phyloP scores from a whole-genome alignment of 768 basidiomycete genomes.

The Kwoniella europaea region DNA sequence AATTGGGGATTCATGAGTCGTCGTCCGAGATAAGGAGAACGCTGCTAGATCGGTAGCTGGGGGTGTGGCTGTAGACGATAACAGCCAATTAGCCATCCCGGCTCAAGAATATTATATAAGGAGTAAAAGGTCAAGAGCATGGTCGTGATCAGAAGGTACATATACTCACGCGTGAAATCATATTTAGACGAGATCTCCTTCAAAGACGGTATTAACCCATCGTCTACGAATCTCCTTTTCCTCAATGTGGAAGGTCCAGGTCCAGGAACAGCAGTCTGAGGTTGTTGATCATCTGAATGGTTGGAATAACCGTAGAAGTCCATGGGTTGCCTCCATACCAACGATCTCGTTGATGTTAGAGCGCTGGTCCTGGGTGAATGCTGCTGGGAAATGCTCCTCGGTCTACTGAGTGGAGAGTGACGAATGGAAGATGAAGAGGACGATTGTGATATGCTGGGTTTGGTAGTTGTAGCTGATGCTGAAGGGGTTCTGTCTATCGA shows the following conservation, averaged over 20 bases:
- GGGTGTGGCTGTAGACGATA: constrained; percentile 10
- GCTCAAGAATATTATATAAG: too few species aligned
- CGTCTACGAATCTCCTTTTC: constrained; percentile 26
- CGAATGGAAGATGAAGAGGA: background rate
- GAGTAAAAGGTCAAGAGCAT: background rate
- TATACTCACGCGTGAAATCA: constrained; percentile 29
- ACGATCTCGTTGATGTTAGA: constrained; percentile 12
- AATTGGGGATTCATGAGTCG: background rate
- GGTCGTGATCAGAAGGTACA: background rate
- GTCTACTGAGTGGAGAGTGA: constrained; percentile 7
- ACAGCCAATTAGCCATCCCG: background rate
- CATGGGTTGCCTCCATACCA: constrained; percentile 20
- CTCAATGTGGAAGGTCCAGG: constrained; percentile 16
- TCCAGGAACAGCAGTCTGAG: constrained; percentile 3
- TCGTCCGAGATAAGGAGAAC: constrained; percentile 17
- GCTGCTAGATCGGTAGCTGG: constrained; percentile 25
- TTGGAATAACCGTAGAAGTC: constrained; percentile 8
- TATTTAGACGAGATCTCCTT: constrained; percentile 15
- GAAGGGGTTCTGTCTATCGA: constrained; percentile 5
- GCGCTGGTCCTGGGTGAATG: background rate
- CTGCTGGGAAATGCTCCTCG: background rate
- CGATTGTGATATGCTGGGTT: background rate
- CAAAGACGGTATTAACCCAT: constrained; percentile 26
- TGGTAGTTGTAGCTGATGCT: background rate
- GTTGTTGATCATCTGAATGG: background rate